Evolutionary conservation across 176 grass and related monocot genomes (phyloP).

Genomic region (Puccinellia tenuiflora): DNA sequence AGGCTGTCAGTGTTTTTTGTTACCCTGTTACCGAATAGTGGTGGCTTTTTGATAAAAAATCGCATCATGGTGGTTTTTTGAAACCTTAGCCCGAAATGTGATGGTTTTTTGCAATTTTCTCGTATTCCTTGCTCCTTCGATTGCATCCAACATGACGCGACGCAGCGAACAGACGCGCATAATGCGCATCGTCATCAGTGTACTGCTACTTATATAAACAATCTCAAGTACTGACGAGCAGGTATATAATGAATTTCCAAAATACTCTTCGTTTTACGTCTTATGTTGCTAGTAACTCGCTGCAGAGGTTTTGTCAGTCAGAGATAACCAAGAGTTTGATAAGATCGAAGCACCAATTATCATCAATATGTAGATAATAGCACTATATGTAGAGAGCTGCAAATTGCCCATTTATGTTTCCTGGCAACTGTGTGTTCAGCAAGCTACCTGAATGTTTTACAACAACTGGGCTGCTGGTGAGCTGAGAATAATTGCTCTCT

Average conservation of each 20-base stretch:
- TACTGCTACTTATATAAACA: background rate
- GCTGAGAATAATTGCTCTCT: background rate
- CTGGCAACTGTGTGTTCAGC: background rate
- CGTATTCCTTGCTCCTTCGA: background rate
- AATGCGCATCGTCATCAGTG: background rate
- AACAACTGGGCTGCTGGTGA: background rate
- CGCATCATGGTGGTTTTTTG: too few species aligned
- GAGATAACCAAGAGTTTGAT: too few species aligned
- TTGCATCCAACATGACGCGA: slow-evolving; percentile 13
- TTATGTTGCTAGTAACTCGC: too few species aligned
- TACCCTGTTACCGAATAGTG: too few species aligned
- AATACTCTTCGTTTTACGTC: too few species aligned
- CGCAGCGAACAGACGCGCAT: background rate
- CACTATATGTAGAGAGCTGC: background rate
- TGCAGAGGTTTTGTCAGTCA: too few species aligned
- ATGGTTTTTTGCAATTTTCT: too few species aligned
- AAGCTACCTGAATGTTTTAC: slow-evolving; percentile 21
- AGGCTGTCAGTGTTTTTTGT: slow-evolving; percentile 3
- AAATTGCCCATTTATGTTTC: slow-evolving; percentile 17
- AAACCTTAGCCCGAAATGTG: too few species aligned
- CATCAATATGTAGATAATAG: background rate
- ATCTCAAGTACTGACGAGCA: too few species aligned
- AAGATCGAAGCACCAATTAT: too few species aligned
- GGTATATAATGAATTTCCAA: too few species aligned
- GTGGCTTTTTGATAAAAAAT: too few species aligned